A percentile compares a stretch with the other conserved stretches of the same genome.
Conservation (phyloP, 306 rosid species). For the Mimosa bimucronata region DNA sequence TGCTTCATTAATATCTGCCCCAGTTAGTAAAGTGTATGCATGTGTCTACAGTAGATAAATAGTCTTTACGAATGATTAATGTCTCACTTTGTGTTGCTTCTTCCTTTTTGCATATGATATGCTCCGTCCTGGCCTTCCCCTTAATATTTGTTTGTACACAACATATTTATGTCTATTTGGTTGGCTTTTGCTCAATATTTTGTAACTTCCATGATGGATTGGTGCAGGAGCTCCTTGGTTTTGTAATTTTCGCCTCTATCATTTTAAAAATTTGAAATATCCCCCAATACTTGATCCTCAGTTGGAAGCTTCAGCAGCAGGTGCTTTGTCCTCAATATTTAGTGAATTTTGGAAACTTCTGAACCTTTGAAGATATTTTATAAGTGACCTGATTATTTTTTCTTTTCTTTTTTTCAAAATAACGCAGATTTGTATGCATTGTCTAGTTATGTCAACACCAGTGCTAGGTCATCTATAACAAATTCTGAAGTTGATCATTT, state of each 20-base stretch:
- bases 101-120: constrained; percentile 10
- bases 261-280: constrained; percentile 76
- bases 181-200: constrained; percentile 4
- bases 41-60: constrained; percentile 6
- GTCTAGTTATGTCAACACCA: constrained; percentile 65
- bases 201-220: constrained; percentile 18
- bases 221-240: constrained; percentile 73
- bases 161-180: constrained; percentile 1
- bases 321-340: constrained; percentile 36
- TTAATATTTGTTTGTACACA: not conserved
- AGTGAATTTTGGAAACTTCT: not conserved
- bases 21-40: not conserved
- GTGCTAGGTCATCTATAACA: constrained; percentile 41
- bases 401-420: not conserved
- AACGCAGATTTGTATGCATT: constrained; percentile 79
- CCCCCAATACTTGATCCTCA: constrained; percentile 85
- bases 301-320: constrained; percentile 85
- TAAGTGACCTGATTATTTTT: not conserved
- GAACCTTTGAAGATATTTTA: not conserved
- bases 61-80: not conserved
- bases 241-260: constrained; percentile 78
- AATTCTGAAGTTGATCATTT: constrained; percentile 53
- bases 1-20: not conserved
- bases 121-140: not conserved
- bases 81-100: constrained; percentile 2